phyloP scores from a whole-genome alignment of 495 filamentous ascomycete genomes.

The Podospora pseudocomata region DNA sequence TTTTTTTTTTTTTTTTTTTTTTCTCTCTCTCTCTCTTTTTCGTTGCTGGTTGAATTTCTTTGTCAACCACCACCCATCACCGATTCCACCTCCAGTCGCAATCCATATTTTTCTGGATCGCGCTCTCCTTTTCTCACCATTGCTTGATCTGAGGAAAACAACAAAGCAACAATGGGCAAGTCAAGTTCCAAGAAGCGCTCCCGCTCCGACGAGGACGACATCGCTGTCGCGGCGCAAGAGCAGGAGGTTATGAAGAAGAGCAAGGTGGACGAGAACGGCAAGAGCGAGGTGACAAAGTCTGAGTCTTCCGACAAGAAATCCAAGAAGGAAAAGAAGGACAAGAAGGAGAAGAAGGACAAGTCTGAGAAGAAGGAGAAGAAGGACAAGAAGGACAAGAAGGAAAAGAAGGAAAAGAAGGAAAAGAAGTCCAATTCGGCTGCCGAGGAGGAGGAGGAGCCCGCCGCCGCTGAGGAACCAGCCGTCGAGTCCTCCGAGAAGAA shows the following conservation, averaged over 20 bases:
- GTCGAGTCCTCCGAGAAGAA: conserved; percentile 22
- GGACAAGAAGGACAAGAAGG: conserved; percentile 21
- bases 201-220: conserved; percentile 33
- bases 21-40: too few species aligned
- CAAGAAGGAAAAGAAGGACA: conserved; percentile 37
- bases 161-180: conserved; percentile 24
- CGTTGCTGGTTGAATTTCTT: too few species aligned
- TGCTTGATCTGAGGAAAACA: too few species aligned
- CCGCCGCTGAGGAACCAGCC: conserved; percentile 16
- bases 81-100: too few species aligned
- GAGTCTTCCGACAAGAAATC: conserved; percentile 35
- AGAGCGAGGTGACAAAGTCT: conserved; percentile 42
- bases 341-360: conserved; percentile 45
- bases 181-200: conserved; percentile 32
- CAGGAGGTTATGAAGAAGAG: conserved; percentile 33
- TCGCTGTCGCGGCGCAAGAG: conserved; percentile 15
- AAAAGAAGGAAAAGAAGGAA: conserved; percentile 37
- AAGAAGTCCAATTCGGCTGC: conserved; percentile 37
- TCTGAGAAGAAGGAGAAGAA: conserved; percentile 39
- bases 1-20: too few species aligned
- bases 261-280: conserved; percentile 32
- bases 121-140: not conserved
- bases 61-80: too few species aligned
- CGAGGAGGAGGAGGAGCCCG: conserved; percentile 18
- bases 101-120: too few species aligned